Conservation (phyloP, 306 rosid species). For the Castanea mollissima region DNA sequence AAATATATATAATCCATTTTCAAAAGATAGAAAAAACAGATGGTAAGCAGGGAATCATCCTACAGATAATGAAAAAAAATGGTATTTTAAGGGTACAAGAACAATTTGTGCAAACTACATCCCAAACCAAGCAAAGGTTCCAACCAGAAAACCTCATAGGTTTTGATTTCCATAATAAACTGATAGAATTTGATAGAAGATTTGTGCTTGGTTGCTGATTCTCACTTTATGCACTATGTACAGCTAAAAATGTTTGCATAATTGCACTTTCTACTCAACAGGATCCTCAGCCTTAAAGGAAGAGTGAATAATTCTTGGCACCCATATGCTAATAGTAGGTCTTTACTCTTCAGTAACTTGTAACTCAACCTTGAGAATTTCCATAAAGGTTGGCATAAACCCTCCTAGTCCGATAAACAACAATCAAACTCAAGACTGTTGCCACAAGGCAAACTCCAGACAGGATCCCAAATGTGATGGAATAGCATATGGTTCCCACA, state of each 20-base stretch:
- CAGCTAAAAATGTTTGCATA: not conserved
- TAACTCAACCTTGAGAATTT: slow-evolving; percentile 26
- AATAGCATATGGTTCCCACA: slow-evolving; percentile 58
- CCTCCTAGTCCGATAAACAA: slow-evolving; percentile 50
- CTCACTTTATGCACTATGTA: not conserved
- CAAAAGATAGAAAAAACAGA: not conserved
- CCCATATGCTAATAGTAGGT: slow-evolving; percentile 1
- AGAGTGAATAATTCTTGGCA: not conserved
- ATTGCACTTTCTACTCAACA: not conserved
- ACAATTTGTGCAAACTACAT: not conserved
- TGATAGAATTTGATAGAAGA: not conserved
- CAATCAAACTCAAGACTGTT: slow-evolving; percentile 40
- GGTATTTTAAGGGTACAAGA: not conserved
- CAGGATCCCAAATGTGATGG: slow-evolving; percentile 59
- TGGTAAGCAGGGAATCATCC: not conserved
- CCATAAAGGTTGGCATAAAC: slow-evolving; percentile 64
- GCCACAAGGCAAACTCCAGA: slow-evolving; percentile 59
- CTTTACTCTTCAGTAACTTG: not conserved
- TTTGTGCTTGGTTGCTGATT: not conserved
- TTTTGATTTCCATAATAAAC: not conserved
- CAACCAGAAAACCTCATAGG: not conserved
- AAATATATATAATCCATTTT: not conserved
- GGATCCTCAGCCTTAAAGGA: not conserved
- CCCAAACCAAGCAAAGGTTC: not conserved
- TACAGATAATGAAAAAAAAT: not conserved